phyloP scores from a whole-genome alignment of 257 asterid genomes.

The Nicotiana obtusifolia region DNA sequence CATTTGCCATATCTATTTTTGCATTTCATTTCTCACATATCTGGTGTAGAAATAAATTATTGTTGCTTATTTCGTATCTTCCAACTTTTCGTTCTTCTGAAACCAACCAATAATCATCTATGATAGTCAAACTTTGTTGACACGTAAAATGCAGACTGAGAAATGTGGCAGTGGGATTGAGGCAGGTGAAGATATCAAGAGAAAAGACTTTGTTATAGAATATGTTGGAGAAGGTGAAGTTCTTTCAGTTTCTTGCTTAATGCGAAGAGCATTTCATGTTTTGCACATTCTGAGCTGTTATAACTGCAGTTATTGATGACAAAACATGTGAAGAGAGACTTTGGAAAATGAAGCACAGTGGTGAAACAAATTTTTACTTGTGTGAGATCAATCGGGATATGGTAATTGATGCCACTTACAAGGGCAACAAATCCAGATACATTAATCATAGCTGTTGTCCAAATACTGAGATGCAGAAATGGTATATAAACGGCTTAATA shows the following conservation, averaged over 20 bases:
- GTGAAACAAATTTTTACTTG: conserved; percentile 85
- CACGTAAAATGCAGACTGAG: conserved; percentile 62
- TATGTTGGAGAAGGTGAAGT: conserved; percentile 94
- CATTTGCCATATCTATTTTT: background rate
- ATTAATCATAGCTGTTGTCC: conserved; percentile 97
- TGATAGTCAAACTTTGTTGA: conserved; percentile 9
- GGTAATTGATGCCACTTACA: conserved; percentile 98
- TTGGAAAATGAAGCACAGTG: conserved; percentile 94
- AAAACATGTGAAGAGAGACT: conserved; percentile 95
- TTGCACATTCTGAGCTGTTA: conserved; percentile 1
- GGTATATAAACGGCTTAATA: conserved; percentile 37
- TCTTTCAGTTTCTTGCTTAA: conserved; percentile 9
- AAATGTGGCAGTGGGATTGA: conserved; percentile 93
- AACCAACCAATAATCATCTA: background rate
- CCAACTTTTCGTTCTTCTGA: background rate
- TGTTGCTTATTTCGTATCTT: background rate
- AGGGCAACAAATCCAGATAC: conserved; percentile 96
- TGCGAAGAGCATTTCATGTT: background rate
- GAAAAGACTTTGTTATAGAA: conserved; percentile 85
- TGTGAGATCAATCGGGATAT: conserved; percentile 91
- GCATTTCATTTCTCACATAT: background rate
- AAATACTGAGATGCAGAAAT: conserved; percentile 97
- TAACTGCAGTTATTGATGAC: conserved; percentile 84
- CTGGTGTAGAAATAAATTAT: background rate
- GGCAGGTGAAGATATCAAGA: conserved; percentile 85